phyloP scores from a whole-genome alignment of 306 rosid genomes.

The Medicago ruthenica region DNA sequence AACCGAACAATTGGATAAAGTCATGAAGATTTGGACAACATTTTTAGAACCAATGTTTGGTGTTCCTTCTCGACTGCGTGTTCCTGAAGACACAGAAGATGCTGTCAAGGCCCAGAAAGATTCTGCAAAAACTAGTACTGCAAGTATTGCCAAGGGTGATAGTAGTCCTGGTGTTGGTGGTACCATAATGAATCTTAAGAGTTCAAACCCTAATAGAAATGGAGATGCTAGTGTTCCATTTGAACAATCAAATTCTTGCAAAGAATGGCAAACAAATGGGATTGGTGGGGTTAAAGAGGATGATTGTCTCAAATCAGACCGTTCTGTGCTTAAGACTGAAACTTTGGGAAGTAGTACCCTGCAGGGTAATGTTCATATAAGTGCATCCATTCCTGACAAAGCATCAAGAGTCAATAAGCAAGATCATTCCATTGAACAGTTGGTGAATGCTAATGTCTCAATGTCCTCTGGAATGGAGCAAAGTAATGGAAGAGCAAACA shows the following conservation, averaged over 20 bases:
- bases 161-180: constrained; percentile 65
- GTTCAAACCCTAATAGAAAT: constrained; percentile 57
- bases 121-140: constrained; percentile 56
- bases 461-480: constrained; percentile 66
- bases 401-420: constrained; percentile 69
- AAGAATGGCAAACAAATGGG: constrained; percentile 72
- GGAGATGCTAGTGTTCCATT: constrained; percentile 64
- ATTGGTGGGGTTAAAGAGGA: constrained; percentile 71
- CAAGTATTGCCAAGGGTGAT: constrained; percentile 62
- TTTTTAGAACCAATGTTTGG: constrained; percentile 89
- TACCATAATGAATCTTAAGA: constrained; percentile 59
- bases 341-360: constrained; percentile 54
- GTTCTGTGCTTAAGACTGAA: constrained; percentile 55
- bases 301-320: constrained; percentile 61
- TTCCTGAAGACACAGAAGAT: constrained; percentile 92
- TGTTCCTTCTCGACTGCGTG: constrained; percentile 77
- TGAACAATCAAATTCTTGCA: constrained; percentile 76
- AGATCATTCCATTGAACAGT: constrained; percentile 62
- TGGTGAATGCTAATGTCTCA: constrained; percentile 61
- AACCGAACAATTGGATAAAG: constrained; percentile 86
- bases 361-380: constrained; percentile 61
- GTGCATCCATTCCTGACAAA: constrained; percentile 72
- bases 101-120: constrained; percentile 64
- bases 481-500: constrained; percentile 68
- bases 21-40: constrained; percentile 95